Percentiles rank a stretch among this genome's conserved stretches.
Evolutionary conservation across 192 early-diverging fungal species (phyloP).

Genomic region (Lobosporangium transversale): DNA sequence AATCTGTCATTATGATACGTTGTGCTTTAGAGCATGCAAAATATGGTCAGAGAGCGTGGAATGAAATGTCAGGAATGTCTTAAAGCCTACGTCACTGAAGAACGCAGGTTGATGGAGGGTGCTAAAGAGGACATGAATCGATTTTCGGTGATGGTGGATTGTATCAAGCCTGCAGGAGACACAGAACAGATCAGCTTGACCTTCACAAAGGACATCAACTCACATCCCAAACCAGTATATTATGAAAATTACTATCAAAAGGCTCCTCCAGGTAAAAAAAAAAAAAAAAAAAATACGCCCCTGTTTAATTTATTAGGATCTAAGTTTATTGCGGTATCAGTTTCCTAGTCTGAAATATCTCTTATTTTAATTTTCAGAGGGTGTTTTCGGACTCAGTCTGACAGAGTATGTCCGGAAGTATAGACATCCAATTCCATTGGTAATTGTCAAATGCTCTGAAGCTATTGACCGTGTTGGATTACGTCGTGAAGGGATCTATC

Average conservation of each 20-base stretch:
- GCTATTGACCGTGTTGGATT: conserved; percentile 46
- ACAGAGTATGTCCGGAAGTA: conserved; percentile 31
- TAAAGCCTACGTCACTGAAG: conserved; percentile 28
- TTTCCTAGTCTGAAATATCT: neutral
- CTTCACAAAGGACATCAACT: conserved; percentile 40
- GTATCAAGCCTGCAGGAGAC: conserved; percentile 39
- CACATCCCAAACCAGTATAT: conserved; percentile 34
- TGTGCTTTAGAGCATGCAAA: conserved; percentile 31
- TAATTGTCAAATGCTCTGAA: conserved; percentile 40
- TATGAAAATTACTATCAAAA: conserved; percentile 44
- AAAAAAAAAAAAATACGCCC: too few relatives aligned
- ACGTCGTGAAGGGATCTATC: conserved; percentile 39
- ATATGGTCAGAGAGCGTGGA: conserved; percentile 38
- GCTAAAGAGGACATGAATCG: conserved; percentile 17
- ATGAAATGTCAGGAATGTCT: conserved; percentile 28
- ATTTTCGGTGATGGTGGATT: conserved; percentile 25
- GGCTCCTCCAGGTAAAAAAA: conserved; percentile 26
- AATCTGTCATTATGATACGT: neutral
- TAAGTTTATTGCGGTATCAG: too few relatives aligned
- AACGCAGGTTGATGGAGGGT: conserved; percentile 12
- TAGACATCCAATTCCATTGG: conserved; percentile 31
- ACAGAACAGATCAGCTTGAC: conserved; percentile 34
- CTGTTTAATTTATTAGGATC: too few relatives aligned
- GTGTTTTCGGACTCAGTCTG: conserved; percentile 34
- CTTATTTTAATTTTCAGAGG: conserved; percentile 13